Conservation (phyloP, 257 asterid genomes). For the Plantago major region DNA sequence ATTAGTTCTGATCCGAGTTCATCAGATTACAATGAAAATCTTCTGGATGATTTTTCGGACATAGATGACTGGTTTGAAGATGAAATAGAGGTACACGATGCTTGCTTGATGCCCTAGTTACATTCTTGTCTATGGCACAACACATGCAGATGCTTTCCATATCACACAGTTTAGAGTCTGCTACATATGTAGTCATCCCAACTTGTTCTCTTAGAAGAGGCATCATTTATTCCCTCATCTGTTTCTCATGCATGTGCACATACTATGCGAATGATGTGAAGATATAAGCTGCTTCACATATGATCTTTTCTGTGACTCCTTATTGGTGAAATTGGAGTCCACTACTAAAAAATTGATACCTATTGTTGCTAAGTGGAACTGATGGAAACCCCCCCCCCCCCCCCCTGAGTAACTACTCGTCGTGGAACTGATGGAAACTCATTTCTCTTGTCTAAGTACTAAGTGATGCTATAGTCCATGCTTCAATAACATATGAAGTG, state of each 20-base stretch:
- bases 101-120: background rate
- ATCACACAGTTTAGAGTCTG: background rate
- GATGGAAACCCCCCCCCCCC: no score
- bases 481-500: no score
- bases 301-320: background rate
- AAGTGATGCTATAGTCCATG: background rate
- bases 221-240: background rate
- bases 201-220: background rate
- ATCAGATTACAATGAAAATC: constrained; percentile 50
- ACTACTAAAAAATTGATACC: no score
- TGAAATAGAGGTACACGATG: constrained; percentile 23
- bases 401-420: no score
- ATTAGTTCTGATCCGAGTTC: constrained; percentile 45
- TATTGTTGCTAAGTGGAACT: no score
- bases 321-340: constrained; percentile 4
- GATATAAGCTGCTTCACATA: background rate
- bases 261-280: background rate
- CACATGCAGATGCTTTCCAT: background rate
- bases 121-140: background rate
- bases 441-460: background rate
- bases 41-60: constrained; percentile 43
- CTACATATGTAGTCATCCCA: no score
- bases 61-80: constrained; percentile 52
- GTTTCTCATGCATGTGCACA: background rate
- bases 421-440: no score